Evolutionary conservation across 768 basidiomycete species (phyloP).

Genomic region (Podaxis sp.): DNA sequence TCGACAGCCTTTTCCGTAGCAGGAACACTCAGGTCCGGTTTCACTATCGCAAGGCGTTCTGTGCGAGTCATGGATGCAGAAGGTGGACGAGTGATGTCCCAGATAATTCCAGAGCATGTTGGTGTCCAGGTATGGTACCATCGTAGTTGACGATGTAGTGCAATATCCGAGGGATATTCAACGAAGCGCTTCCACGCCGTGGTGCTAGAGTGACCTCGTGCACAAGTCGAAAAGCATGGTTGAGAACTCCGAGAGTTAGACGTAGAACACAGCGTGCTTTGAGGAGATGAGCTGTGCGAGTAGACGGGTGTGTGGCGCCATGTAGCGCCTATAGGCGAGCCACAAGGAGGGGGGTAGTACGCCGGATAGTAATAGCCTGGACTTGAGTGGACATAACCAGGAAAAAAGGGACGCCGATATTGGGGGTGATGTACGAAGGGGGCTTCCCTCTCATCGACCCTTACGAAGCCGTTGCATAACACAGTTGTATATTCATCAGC

Average conservation of each 20-base stretch:
- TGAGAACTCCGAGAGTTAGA: background rate
- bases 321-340: background rate
- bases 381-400: background rate
- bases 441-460: background rate
- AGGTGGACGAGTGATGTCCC: constrained; percentile 41
- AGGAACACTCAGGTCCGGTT: constrained; percentile 28
- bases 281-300: background rate
- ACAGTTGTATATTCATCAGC: background rate
- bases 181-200: background rate
- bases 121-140: background rate
- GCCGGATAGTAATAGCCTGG: background rate
- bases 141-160: background rate
- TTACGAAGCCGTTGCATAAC: background rate
- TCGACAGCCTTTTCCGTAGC: constrained; percentile 30
- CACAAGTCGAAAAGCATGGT: background rate
- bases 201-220: no score
- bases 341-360: background rate
- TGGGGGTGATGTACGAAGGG: background rate
- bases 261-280: background rate
- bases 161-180: constrained; percentile 3
- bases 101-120: constrained; percentile 26
- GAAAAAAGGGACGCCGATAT: background rate
- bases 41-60: constrained; percentile 26
- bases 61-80: constrained; percentile 32
- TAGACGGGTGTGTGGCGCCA: background rate